Evolutionary conservation across 768 basidiomycete genomes (phyloP), one percentile per base, ranked within the genome.

Genomic region (Coprinopsis marcescibilis): DNA sequence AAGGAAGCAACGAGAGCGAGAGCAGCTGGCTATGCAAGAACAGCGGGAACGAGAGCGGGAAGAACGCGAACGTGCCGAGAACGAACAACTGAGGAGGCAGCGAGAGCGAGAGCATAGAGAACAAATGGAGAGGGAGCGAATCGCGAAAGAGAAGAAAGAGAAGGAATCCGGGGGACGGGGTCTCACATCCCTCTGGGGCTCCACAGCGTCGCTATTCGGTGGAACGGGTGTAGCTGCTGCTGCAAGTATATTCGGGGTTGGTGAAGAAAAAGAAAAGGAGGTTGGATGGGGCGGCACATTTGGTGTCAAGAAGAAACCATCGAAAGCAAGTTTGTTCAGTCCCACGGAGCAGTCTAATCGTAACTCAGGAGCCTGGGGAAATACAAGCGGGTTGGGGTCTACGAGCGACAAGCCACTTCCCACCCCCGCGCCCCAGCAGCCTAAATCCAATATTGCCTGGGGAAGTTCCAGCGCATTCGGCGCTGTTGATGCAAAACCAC

Each of bases 91-190:
- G 15, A 15, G 20, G 38, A 21, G 32, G 26, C 25, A 15, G 33
- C 24, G 42, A 27, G n/a, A 19, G 25, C 21, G n/a, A n/a, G n/a
- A n/a, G n/a, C n/a, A n/a, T n/a, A n/a, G n/a, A 27, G 27, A 8
- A 23, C 10, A 32, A 21, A 32, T 4, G 19, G 7, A 15, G 43
- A n/a, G 25, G 25, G 34, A 24, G 15, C 26, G 15, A 20, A 26
- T 13, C 13, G 32, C 24, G 47, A 40, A 34, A 13, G 46, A 48
- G 25, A 38, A 26, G n/a, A 24, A 27, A 23, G 38, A 30, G n/a
- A 29, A n/a, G 23, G 48, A 49, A 36, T 23, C 4, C 15, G 29
- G 29, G 27, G 45, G 3, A 14, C 45, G 26, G 14, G 23, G 20
- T 34, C n/a, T 13, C 20, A 10, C 21, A 25, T 17, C 14, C 4